phyloP scores from a whole-genome alignment of 352 stramenopile species.

The Phytophthora citricola region DNA sequence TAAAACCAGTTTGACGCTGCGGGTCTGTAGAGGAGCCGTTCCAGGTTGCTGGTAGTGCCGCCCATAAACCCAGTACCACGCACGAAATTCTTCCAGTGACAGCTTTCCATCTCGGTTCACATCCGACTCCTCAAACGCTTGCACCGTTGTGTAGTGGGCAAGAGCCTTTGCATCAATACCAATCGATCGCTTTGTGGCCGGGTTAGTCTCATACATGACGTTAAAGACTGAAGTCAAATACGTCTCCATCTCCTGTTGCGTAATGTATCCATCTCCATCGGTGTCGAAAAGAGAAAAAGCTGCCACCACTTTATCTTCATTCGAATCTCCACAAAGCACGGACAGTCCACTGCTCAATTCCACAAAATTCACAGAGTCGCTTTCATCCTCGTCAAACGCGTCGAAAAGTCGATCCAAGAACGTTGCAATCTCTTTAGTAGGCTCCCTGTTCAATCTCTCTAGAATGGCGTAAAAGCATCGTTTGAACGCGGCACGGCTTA shows the following conservation, averaged over 20 bases:
- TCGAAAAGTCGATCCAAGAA: conserved; percentile 84
- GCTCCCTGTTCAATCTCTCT: conserved; percentile 60
- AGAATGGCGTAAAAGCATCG: conserved; percentile 71
- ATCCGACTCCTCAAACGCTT: conserved; percentile 91
- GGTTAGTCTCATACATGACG: conserved; percentile 64
- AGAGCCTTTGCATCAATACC: conserved; percentile 62
- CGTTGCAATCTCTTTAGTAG: conserved; percentile 51
- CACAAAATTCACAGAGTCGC: conserved; percentile 76
- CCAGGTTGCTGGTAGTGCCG: conserved; percentile 28
- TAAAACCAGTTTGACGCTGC: conserved; percentile 6
- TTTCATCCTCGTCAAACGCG: conserved; percentile 75
- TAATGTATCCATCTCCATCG: conserved; percentile 87
- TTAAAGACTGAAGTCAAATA: conserved; percentile 82
- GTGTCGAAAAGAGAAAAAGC: conserved; percentile 89
- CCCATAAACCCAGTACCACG: conserved; percentile 69
- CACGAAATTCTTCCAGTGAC: conserved; percentile 83
- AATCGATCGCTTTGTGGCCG: conserved; percentile 43
- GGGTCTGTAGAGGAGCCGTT: not conserved
- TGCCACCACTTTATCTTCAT: conserved; percentile 79
- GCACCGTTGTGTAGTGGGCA: conserved; percentile 71
- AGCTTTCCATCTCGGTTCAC: conserved; percentile 80
- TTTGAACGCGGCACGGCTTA: conserved; percentile 77
- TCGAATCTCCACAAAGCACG: conserved; percentile 71
- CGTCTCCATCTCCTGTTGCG: conserved; percentile 77
- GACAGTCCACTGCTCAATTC: conserved; percentile 83